Evolutionary conservation across 2,329 filamentous ascomycete species (phyloP), one percentile per base, ranked within the genome.

Genomic region (Diaporthe nobilis): DNA sequence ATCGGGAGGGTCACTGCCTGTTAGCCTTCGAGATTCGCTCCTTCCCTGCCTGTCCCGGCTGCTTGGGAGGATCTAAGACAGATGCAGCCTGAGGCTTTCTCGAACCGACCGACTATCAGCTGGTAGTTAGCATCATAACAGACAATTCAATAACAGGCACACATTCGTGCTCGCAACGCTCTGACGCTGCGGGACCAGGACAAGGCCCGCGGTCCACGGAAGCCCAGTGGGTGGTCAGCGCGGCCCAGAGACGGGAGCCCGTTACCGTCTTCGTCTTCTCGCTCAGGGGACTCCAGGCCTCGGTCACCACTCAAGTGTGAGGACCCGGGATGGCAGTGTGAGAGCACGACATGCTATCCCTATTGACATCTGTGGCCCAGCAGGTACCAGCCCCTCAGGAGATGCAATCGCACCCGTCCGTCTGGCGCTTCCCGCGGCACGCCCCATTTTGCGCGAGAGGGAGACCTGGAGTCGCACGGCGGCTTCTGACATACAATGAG

Each of bases 161-260:
- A 71, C 53, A 63, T 31, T 31, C 31, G 37, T 60, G 17, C 34
- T 57, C 63, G 44, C 44, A 25, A 25, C 63, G 20, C 28, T 47
- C 37, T 39, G 37, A 39, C 37, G 37, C 37, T 34, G 9, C 28
- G 34, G 71, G 73, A 75, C 73, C 60, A 75, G 73, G 75, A 77
- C 75, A 73, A 70, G 75, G 75, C n/a, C 60, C 34, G 75, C 75
- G 73, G 75, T 76, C 72, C 51, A 73, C 61, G 55, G n/a, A 17
- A 28, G 51, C 44, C 17, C 25, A n/a, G 51, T 75, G 75, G 63
- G 75, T 75, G 68, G 75, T 77, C 68, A 75, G 75, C 75, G 31
- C 57, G 65, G 28, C 61, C 67, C 55, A 71, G 44, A n/a, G 39
- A 76, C 51, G 31, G 71, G 61, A 76, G 60, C 74, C 74, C 74